Percentiles rank a stretch among this genome's conserved stretches.
Evolutionary conservation across 768 basidiomycete genomes (phyloP).

Genomic region (Daedaleopsis nitida): DNA sequence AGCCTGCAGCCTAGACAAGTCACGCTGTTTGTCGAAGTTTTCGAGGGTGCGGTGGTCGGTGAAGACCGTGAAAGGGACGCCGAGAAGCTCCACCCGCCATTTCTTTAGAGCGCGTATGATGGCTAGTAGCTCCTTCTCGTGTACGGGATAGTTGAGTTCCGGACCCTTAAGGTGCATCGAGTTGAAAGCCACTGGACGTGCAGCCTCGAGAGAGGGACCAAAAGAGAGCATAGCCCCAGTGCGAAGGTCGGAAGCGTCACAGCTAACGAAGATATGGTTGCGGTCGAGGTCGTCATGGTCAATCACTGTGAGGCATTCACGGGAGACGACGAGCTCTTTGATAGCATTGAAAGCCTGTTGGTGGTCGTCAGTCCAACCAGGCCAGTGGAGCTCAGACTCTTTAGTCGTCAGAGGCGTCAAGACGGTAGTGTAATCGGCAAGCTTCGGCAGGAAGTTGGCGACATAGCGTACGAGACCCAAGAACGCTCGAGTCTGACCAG

Average conservation of each 20-base stretch:
- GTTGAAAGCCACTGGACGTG: slow-evolving; percentile 34
- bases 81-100: slow-evolving; percentile 26
- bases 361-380: slow-evolving; percentile 30
- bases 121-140: slow-evolving; percentile 26
- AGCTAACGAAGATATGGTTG: slow-evolving; percentile 38
- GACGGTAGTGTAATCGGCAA: slow-evolving; percentile 21
- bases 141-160: slow-evolving; percentile 40
- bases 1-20: slow-evolving; percentile 36
- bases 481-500: slow-evolving; percentile 20
- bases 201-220: slow-evolving; percentile 33
- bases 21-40: slow-evolving; percentile 33
- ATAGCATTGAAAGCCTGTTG: slow-evolving; percentile 40
- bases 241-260: slow-evolving; percentile 33
- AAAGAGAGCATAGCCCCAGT: slow-evolving; percentile 36
- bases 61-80: slow-evolving; percentile 29
- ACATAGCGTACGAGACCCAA: slow-evolving; percentile 26
- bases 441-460: slow-evolving; percentile 18
- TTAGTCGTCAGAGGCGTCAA: slow-evolving; percentile 28
- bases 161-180: slow-evolving; percentile 33
- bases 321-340: slow-evolving; percentile 30
- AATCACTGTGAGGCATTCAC: slow-evolving; percentile 33
- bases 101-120: slow-evolving; percentile 35
- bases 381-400: slow-evolving; percentile 27
- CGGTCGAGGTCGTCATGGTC: slow-evolving; percentile 32
- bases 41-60: slow-evolving; percentile 43